Base-by-base conservation (phyloP, 1,284 basidiomycete genomes). In the Apiotrichum montevideense region DNA sequence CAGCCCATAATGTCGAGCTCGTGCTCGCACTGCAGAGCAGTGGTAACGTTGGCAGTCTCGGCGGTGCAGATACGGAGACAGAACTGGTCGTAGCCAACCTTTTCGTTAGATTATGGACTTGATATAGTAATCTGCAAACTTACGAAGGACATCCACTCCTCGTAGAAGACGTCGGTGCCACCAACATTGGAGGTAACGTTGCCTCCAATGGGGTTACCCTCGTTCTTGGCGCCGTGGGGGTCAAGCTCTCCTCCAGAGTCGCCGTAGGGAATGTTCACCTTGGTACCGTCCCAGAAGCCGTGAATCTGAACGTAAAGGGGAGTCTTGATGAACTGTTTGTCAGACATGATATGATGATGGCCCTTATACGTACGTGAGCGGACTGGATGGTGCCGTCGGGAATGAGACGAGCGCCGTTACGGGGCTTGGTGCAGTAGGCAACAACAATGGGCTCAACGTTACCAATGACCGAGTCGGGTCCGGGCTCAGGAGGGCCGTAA, bases 181-280 rank as follows among this genome's bases (percentile, higher is more conserved):
- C 77, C 63, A 59, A 73, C 75, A 70, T 80, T 78, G 37, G 78
- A 75, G 49, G 79, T 80, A 51, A 80, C 80, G 64, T 80, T 80
- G 43, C 79, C 80, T 35, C 80, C 80, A 52, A 79, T 68, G 43
- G 80, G 80, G 75, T 81, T 81, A 45, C 79, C 80, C 61, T 73
- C 66, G 63, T 67, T 68, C 52, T 70, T 67, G 21, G 72, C 74
- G 45, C 78, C 78, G 68, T 78, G 76, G 51, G 77, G 75, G 66
- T 79, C 78, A 35, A 79, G 72, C 66, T 80, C 78, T 53, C 78
- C 78, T 21, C 79, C 78, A 6, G 60, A 53, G 63, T 80, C 79
- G 42, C 75, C 74, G n/a, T 29, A 66, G 32, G 83, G 83, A 51
- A 75, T 71, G 66, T 71, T 71, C 57, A 71, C 60, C 54, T 66